Conservation (phyloP, 805 yeast species). For the Danielozyma ontarioensis region DNA sequence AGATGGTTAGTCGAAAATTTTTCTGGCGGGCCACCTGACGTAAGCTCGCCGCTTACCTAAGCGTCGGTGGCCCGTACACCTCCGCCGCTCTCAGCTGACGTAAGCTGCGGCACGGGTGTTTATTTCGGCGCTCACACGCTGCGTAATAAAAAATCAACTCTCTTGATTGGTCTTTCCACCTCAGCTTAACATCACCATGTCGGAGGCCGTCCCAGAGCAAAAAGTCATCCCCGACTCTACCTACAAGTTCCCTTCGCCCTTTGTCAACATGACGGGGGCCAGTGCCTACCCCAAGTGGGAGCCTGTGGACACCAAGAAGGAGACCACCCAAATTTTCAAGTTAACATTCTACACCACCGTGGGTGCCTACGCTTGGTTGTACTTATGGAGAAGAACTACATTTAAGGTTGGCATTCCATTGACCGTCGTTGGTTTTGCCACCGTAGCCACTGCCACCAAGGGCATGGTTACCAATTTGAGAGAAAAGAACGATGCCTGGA, state of each 20-base stretch:
- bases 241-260: conserved; percentile 37
- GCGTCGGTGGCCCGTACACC: too few species aligned
- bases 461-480: conserved; percentile 54
- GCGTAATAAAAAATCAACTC: too few species aligned
- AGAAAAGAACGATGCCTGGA: conserved; percentile 58
- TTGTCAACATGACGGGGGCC: conserved; percentile 33
- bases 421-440: conserved; percentile 39
- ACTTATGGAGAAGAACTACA: conserved; percentile 39
- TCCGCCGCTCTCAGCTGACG: too few species aligned
- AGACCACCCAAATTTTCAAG: conserved; percentile 43
- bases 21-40: too few species aligned
- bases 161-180: too few species aligned
- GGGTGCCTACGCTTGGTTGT: conserved; percentile 45
- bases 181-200: too few species aligned
- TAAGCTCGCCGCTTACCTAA: too few species aligned
- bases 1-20: background rate
- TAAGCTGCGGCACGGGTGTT: too few species aligned
- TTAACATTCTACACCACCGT: conserved; percentile 43
- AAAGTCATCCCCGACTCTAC: conserved; percentile 29
- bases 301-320: conserved; percentile 52
- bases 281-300: conserved; percentile 43
- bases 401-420: conserved; percentile 36
- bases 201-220: too few species aligned
- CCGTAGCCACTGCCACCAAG: conserved; percentile 46
- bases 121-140: too few species aligned